Percentiles rank a stretch among this genome's conserved stretches.
These are phyloP conservation scores for Blastocystis hominis DNA, from an alignment of 352 stramenopile genomes.

Conservation along the genomic window DNA sequence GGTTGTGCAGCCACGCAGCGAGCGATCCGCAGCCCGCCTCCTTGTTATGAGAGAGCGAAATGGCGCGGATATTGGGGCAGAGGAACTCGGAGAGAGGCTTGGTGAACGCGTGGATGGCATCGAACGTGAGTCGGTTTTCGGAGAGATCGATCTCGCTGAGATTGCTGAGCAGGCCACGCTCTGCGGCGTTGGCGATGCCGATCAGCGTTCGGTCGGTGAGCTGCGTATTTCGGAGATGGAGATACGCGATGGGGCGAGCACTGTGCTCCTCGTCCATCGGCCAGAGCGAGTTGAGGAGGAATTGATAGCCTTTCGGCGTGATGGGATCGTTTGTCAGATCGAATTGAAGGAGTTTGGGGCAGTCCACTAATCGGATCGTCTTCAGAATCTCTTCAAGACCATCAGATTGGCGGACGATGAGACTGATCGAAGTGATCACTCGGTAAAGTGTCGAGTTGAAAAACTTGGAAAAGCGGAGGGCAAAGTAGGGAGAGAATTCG, in stretches of 20 bases:
- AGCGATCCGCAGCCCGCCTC: not conserved
- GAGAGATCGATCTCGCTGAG: not conserved
- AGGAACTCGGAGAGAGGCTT: not conserved
- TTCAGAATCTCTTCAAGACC: not conserved
- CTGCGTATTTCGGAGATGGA: not conserved
- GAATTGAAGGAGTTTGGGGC: not conserved
- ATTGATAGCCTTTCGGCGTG: not conserved
- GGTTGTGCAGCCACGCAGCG: not conserved
- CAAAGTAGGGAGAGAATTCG: constrained; percentile 1
- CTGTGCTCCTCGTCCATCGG: not conserved
- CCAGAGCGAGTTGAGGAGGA: not conserved
- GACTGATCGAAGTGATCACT: not conserved
- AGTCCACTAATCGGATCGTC: not conserved
- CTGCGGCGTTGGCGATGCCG: not conserved
- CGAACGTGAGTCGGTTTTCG: not conserved
- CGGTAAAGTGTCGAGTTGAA: not conserved
- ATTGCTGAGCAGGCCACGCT: not conserved
- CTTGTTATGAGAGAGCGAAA: not conserved
- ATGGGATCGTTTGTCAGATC: not conserved
- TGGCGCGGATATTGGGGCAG: not conserved
- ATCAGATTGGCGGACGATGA: not conserved
- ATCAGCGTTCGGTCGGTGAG: not conserved
- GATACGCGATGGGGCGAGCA: not conserved
- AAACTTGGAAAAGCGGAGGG: not conserved
- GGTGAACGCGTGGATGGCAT: not conserved